Conservation (phyloP, 495 filamentous ascomycete species). For the Podospora australis region DNA sequence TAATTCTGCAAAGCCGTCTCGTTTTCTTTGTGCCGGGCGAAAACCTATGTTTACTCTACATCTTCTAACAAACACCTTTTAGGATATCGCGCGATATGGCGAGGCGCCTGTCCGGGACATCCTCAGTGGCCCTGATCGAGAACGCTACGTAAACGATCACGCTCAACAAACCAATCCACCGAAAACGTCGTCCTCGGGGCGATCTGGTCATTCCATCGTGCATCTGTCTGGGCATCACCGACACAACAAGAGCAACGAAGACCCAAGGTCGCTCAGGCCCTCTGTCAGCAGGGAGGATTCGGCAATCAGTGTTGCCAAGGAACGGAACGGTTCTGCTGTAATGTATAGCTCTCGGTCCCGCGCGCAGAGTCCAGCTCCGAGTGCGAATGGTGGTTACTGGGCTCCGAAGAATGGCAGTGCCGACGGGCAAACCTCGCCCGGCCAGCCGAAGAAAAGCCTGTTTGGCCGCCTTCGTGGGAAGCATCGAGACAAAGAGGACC, state of each 20-base stretch:
- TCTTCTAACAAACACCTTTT: slow-evolving; percentile 10
- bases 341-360: slow-evolving; percentile 42
- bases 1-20: background rate
- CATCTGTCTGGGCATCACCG: slow-evolving; percentile 63
- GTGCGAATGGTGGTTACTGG: slow-evolving; percentile 49
- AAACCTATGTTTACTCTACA: background rate
- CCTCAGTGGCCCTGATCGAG: slow-evolving; percentile 61
- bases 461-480: slow-evolving; percentile 56
- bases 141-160: slow-evolving; percentile 52
- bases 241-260: slow-evolving; percentile 71
- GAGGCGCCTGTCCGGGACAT: slow-evolving; percentile 74
- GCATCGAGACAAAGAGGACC: slow-evolving; percentile 54
- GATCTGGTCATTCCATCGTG: slow-evolving; percentile 46
- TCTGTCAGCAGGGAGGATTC: slow-evolving; percentile 66
- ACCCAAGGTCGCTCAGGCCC: slow-evolving; percentile 56
- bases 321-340: slow-evolving; percentile 38
- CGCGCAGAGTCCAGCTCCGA: slow-evolving; percentile 71
- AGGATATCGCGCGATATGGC: slow-evolving; percentile 76
- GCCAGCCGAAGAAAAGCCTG: slow-evolving; percentile 53
- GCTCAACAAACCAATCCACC: slow-evolving; percentile 30
- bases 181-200: slow-evolving; percentile 47
- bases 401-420: slow-evolving; percentile 39
- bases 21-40: background rate
- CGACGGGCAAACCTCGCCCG: slow-evolving; percentile 56
- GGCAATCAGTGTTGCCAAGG: slow-evolving; percentile 42